Percentiles rank a stretch among this genome's conserved stretches.
Evolutionary conservation across 805 yeast species (phyloP).

Genomic region (Suhomyces canberraensis): DNA sequence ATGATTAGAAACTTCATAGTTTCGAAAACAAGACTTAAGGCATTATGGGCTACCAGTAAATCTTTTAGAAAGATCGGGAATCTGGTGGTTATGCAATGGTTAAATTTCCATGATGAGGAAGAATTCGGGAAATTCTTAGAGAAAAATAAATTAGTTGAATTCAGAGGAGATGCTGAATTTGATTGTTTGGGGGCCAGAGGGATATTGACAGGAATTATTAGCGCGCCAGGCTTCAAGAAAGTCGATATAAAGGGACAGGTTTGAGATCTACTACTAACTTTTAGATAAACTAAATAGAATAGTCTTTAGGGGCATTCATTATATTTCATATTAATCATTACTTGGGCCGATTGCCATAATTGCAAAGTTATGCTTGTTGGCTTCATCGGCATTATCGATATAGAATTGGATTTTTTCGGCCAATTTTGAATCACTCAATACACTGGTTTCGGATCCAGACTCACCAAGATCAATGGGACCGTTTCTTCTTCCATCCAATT

Average conservation of each 20-base stretch:
- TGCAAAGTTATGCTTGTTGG: constrained; percentile 62
- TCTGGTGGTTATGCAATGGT: constrained; percentile 34
- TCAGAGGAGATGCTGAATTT: constrained; percentile 18
- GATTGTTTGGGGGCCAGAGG: constrained; percentile 35
- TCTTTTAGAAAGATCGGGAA: constrained; percentile 49
- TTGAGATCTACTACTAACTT: no score
- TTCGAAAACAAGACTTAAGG: constrained; percentile 53
- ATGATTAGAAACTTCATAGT: constrained; percentile 44
- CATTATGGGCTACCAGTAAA: constrained; percentile 53
- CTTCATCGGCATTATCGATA: constrained; percentile 59
- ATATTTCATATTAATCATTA: neutral
- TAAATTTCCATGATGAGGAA: constrained; percentile 35
- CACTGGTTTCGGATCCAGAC: constrained; percentile 37
- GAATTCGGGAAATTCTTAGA: constrained; percentile 42
- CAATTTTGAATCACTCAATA: constrained; percentile 52
- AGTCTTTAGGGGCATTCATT: no score
- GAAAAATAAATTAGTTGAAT: constrained; percentile 35
- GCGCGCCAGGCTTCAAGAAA: constrained; percentile 43
- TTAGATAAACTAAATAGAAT: no score
- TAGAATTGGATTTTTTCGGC: constrained; percentile 60
- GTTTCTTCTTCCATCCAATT: constrained; percentile 82
- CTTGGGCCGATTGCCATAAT: constrained; percentile 72
- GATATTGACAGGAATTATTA: constrained; percentile 32
- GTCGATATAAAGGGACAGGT: constrained; percentile 92
- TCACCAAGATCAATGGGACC: constrained; percentile 70